Conservation (phyloP, 2,329 filamentous ascomycete genomes). For the Microdochium paspali region DNA sequence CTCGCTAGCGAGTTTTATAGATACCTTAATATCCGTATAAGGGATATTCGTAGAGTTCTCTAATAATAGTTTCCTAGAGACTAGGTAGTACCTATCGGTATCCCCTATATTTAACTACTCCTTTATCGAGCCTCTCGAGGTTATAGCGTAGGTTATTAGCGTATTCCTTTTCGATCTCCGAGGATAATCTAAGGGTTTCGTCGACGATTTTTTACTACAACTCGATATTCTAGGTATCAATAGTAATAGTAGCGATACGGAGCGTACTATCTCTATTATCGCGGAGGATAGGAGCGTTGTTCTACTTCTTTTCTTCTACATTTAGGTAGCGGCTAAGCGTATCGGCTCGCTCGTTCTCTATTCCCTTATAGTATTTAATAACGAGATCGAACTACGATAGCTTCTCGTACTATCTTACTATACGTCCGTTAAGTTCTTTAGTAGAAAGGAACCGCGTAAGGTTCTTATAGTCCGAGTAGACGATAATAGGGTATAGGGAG, state of each 20-base stretch:
- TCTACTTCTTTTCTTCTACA: too few species aligned
- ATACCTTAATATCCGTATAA: background rate
- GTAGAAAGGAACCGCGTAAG: constrained; percentile 14
- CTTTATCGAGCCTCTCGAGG: background rate
- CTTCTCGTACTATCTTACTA: too few species aligned
- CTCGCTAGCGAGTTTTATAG: constrained; percentile 1
- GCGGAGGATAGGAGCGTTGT: too few species aligned
- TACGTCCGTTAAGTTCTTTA: constrained; percentile 7
- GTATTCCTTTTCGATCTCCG: background rate
- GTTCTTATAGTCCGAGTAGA: constrained; percentile 12
- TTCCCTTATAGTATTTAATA: too few species aligned
- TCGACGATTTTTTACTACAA: background rate
- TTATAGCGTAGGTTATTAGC: background rate
- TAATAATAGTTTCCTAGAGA: background rate
- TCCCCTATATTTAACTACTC: background rate
- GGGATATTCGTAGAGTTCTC: background rate
- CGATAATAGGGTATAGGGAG: constrained; percentile 3
- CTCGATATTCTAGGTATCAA: background rate
- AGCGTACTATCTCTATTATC: too few species aligned
- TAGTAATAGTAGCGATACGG: too few species aligned
- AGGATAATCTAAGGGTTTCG: background rate
- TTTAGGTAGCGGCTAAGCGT: too few species aligned
- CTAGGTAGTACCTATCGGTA: background rate
- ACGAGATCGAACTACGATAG: too few species aligned
- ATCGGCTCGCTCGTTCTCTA: too few species aligned